Base-by-base conservation (phyloP, 225 moss, liverwort and hornwort species). In the Physcomitrellopsis africana region DNA sequence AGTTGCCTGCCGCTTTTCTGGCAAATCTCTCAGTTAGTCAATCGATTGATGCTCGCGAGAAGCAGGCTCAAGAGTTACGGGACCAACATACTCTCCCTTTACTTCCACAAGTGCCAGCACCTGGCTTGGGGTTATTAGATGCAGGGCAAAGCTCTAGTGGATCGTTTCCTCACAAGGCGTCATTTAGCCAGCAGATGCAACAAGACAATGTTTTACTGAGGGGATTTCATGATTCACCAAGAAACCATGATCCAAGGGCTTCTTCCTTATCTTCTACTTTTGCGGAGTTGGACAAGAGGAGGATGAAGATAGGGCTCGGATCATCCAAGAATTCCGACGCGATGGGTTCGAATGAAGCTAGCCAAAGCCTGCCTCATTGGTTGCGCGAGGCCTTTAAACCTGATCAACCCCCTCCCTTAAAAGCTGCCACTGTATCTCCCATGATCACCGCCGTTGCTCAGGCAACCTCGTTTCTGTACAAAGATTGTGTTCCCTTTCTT, bases 361-460 rank as follows among this genome's bases (percentile, higher is more conserved):
- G 78, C 73, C 87, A 90, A 64, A 99, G 90, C 80, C 85, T 99
- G 46, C 99, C 99, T 12, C 99, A 99, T 59, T 99, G 99, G 99
- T 76, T 99, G 65, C 90, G 95, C 11, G 99, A 99, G 85, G 99
- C 92, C 75, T 93, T 99, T 42, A 99, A 95, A 76, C 91, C 93
- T 1, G 86, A 89, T 55, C 82, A 90, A 51, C 84, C 86, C 16
- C 89, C 90, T 54, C 86, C 32, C 32, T 2, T 79, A 0, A 86
- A 89, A 68, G 43, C 74, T 8, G 83, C 90, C 0, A 89, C 95
- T 4, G 83, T 99, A 52, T 92, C 95, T 6, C 90, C 92, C 11
- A 86, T 87, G 81, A 95, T 99, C 78, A 89, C 93, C 10, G 95
- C 99, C 13, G 90, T 99, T n/a, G 92, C 90, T 9, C 93, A 93